phyloP scores from a whole-genome alignment of 768 basidiomycete species.

The Tricholoma matsutake region DNA sequence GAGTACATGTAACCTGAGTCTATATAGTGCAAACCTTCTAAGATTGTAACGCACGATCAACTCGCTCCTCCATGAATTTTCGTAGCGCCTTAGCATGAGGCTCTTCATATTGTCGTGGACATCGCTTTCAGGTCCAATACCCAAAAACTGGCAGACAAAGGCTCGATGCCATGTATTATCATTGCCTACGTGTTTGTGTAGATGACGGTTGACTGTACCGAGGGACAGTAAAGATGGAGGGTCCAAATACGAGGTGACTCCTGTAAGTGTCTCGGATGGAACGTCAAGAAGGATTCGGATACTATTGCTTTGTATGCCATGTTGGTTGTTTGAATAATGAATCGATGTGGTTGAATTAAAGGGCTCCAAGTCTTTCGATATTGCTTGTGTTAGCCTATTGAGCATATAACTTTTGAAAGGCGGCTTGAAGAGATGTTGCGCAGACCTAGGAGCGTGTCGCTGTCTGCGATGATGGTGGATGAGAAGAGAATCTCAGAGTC shows the following conservation, averaged over 20 bases:
- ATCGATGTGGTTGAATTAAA: constrained; percentile 28
- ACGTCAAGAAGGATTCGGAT: constrained; percentile 43
- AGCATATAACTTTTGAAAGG: constrained; percentile 57
- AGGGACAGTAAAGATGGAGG: constrained; percentile 61
- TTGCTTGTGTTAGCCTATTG: constrained; percentile 45
- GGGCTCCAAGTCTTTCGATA: constrained; percentile 34
- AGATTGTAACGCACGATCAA: constrained; percentile 57
- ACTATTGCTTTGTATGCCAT: constrained; percentile 42
- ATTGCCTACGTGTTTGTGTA: constrained; percentile 66
- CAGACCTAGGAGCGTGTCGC: constrained; percentile 10
- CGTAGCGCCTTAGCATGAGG: constrained; percentile 53
- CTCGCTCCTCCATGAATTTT: constrained; percentile 67
- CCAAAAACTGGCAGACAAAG: constrained; percentile 65
- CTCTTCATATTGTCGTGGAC: constrained; percentile 41
- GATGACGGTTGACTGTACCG: constrained; percentile 44
- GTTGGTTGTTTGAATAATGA: constrained; percentile 34
- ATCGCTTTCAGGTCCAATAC: constrained; percentile 61
- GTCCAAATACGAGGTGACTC: constrained; percentile 70
- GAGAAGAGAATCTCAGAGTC: not conserved
- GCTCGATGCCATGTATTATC: constrained; percentile 82
- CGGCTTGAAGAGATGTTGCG: constrained; percentile 2
- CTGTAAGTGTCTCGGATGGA: constrained; percentile 71
- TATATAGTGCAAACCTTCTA: constrained; percentile 40
- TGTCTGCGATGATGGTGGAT: not conserved
- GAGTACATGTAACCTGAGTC: not conserved